Percentiles rank a stretch among this genome's conserved stretches.
These are phyloP conservation scores for Aegilops bicornis DNA, from an alignment of 176 grass and related monocot genomes.

Conservation along the genomic window DNA sequence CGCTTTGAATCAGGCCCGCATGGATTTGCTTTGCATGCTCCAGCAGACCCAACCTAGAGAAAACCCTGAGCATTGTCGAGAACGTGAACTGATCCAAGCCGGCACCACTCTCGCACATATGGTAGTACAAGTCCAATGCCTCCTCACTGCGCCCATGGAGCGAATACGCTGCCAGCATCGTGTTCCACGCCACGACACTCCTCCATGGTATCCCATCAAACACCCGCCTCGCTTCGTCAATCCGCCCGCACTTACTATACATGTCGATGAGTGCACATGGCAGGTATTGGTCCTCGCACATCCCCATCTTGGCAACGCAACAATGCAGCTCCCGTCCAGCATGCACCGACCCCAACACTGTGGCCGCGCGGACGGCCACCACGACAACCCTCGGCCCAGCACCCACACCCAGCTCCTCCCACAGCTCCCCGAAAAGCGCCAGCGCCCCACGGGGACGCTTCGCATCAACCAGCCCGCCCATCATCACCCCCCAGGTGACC, in stretches of 20 bases:
- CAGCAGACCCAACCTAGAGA: slow-evolving; percentile 57
- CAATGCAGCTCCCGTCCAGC: slow-evolving; percentile 67
- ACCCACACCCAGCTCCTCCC: slow-evolving; percentile 7
- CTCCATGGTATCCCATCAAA: slow-evolving; percentile 56
- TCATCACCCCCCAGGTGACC: slow-evolving; percentile 62
- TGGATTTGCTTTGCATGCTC: slow-evolving; percentile 81
- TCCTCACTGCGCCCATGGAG: slow-evolving; percentile 66
- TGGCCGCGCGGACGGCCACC: slow-evolving; percentile 43
- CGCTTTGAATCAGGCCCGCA: slow-evolving; percentile 66
- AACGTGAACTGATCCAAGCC: slow-evolving; percentile 70
- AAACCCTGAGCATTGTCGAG: slow-evolving; percentile 65
- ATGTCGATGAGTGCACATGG: slow-evolving; percentile 70
- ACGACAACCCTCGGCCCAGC: slow-evolving; percentile 44
- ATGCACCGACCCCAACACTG: slow-evolving; percentile 13
- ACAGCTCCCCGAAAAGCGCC: slow-evolving; percentile 49
- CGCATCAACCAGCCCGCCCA: slow-evolving; percentile 54
- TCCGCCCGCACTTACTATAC: slow-evolving; percentile 68
- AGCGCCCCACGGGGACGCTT: slow-evolving; percentile 44
- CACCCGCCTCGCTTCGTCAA: slow-evolving; percentile 52
- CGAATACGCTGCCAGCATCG: slow-evolving; percentile 56
- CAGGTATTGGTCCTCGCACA: slow-evolving; percentile 39
- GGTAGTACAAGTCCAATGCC: slow-evolving; percentile 61
- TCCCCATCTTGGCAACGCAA: slow-evolving; percentile 53
- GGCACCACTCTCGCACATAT: slow-evolving; percentile 47
- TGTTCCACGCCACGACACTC: slow-evolving; percentile 60